Percentiles rank a stretch among this genome's conserved stretches.
phyloP scores from a whole-genome alignment of 805 yeast genomes.

The Kazachstania martiniae region DNA sequence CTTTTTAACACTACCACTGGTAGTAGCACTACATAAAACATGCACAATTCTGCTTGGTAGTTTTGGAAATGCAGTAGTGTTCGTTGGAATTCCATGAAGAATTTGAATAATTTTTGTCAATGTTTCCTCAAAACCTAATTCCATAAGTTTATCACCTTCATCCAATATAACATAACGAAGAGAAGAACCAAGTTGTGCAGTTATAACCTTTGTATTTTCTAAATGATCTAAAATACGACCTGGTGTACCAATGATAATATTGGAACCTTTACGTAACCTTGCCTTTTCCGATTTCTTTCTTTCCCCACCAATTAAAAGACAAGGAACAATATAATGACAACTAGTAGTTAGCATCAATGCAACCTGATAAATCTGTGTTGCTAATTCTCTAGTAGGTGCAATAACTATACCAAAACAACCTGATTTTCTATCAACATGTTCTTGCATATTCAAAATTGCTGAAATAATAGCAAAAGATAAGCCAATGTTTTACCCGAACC shows the following conservation, averaged over 20 bases:
- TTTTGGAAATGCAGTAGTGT: conserved; percentile 34
- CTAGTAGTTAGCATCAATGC: conserved; percentile 61
- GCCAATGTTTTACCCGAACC: conserved; percentile 97
- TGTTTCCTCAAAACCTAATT: conserved; percentile 92
- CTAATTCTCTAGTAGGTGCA: conserved; percentile 92
- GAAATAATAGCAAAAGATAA: conserved; percentile 77
- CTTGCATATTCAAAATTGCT: conserved; percentile 47
- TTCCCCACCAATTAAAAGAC: conserved; percentile 96
- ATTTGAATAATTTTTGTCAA: conserved; percentile 60
- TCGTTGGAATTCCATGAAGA: conserved; percentile 37
- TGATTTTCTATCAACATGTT: conserved; percentile 42
- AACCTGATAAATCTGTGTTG: conserved; percentile 79
- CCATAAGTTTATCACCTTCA: conserved; percentile 95
- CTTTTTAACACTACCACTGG: conserved; percentile 67
- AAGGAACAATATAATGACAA: conserved; percentile 87
- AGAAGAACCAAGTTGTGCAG: conserved; percentile 42
- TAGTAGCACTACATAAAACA: conserved; percentile 89
- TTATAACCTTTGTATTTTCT: conserved; percentile 73
- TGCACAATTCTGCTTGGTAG: conserved; percentile 67
- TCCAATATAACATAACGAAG: conserved; percentile 84
- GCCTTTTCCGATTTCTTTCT: conserved; percentile 96
- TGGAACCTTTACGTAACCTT: conserved; percentile 87
- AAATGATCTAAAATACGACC: conserved; percentile 93
- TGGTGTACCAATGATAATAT: conserved; percentile 93
- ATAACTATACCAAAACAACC: conserved; percentile 85